Base-by-base conservation (phyloP, 306 rosid species). In the Cicer judaicum region DNA sequence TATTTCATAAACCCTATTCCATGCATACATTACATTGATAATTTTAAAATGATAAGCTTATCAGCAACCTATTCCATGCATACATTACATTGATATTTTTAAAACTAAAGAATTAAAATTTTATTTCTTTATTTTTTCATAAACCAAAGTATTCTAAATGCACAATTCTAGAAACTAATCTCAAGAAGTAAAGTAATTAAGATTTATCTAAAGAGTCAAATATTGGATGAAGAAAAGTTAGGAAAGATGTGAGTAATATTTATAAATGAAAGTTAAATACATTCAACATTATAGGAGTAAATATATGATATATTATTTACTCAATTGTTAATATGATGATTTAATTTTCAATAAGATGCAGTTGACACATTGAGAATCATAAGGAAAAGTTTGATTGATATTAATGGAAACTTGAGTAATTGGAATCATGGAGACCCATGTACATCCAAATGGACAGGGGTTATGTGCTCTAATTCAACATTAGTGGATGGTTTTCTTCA, bases 401-500 rank as follows among this genome's bases (percentile, higher is more conserved):
- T 78, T 7, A 74, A 87, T 75, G 49, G 87, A 78, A 92, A 88
- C 75, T 85, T 94, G 83, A 87, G 86, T 66, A 90, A 74, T 75
- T 94, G 99, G 99, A 82, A 74, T 73, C 34, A 14, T n/a, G 96
- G 97, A 59, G 99, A 94, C 41, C 97, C 99, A 18, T 94, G 99
- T 73, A 69, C 65, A 6, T 76, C 88, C 7, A 81, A 80, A 6
- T 94, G 99, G 99, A 87, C 78, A 14, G 95, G 99, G n/a, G 86
- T 94, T 86, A 0, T 67, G 36, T 94, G 99, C 89, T 61, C 52
- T 85, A 82, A 87, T 42, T 44, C 0, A 18, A 47, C 86, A 61
- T 64, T 81, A 10, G 70, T 0, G 0, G 89, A 87, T 82, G 86
- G 79, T 53, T 81, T 81, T 82, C 88, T 76, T 11, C 97, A 92